Conservation (phyloP, 2,329 filamentous ascomycete genomes). For the Pyrenochaeta sp. region DNA sequence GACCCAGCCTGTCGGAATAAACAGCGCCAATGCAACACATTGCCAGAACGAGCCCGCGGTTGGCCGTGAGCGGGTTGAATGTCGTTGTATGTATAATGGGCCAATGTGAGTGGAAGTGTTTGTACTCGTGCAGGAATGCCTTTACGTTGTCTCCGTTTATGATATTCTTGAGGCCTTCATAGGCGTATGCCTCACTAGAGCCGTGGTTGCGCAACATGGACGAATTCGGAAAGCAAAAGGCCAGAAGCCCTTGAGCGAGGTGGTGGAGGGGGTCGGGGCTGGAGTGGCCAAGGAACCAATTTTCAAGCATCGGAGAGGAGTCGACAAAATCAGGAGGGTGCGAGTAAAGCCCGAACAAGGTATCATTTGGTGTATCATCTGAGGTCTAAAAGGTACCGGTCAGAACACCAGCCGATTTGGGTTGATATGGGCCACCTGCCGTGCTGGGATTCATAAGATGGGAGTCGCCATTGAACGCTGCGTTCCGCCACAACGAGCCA, state of each 20-base stretch:
- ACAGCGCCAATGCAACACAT: conserved; percentile 80
- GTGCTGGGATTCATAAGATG: conserved; percentile 58
- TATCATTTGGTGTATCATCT: conserved; percentile 56
- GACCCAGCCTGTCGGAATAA: conserved; percentile 71
- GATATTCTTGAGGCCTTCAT: conserved; percentile 63
- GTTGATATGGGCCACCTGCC: conserved; percentile 54
- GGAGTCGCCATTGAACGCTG: conserved; percentile 51
- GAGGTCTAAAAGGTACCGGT: conserved; percentile 54
- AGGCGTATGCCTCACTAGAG: conserved; percentile 56
- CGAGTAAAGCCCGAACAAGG: conserved; percentile 60
- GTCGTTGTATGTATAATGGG: conserved; percentile 76
- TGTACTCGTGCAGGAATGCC: conserved; percentile 75
- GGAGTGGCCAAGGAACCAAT: conserved; percentile 52
- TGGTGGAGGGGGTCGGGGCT: conserved; percentile 55
- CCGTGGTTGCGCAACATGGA: conserved; percentile 26
- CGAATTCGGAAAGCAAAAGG: conserved; percentile 62
- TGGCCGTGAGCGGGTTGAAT: conserved; percentile 71
- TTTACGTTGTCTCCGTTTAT: conserved; percentile 74
- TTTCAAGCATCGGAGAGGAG: conserved; percentile 47
- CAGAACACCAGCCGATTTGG: conserved; percentile 55
- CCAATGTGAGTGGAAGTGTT: conserved; percentile 77
- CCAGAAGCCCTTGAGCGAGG: conserved; percentile 55
- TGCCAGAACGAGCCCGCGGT: conserved; percentile 71
- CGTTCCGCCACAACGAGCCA: conserved; percentile 54
- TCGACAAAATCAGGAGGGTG: conserved; percentile 54